These are phyloP conservation scores for Metschnikowia picachoensis DNA, from an alignment of 805 yeast genomes.

Conservation along the genomic window DNA sequence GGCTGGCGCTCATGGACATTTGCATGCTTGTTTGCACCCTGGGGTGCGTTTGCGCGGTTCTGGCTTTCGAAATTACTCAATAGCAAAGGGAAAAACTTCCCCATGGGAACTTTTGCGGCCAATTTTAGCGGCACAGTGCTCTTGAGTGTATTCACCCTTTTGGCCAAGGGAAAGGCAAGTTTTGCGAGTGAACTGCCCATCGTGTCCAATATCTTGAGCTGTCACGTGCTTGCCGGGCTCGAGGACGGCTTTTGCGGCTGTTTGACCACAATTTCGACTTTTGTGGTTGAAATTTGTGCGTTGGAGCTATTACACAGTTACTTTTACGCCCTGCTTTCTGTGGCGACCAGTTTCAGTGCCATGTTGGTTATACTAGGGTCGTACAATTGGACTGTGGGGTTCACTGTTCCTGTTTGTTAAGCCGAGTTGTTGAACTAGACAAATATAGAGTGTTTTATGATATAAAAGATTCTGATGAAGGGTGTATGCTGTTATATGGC, in stretches of 20 bases:
- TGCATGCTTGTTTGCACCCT: constrained; percentile 62
- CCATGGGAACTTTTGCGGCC: constrained; percentile 47
- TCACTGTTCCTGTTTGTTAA: constrained; percentile 19
- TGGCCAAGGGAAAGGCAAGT: constrained; percentile 41
- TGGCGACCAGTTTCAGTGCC: constrained; percentile 45
- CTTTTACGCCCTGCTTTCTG: constrained; percentile 47
- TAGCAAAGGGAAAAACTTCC: constrained; percentile 41
- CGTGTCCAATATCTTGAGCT: constrained; percentile 30
- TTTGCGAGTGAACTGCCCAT: constrained; percentile 20
- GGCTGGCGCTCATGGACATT: constrained; percentile 70
- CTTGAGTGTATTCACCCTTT: constrained; percentile 40
- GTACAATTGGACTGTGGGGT: constrained; percentile 64
- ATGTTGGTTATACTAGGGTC: constrained; percentile 64
- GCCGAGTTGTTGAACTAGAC: not conserved
- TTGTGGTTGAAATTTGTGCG: constrained; percentile 58
- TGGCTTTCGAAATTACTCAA: constrained; percentile 51
- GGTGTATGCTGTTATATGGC: too few relatives aligned
- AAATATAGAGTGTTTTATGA: too few relatives aligned
- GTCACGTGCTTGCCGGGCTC: constrained; percentile 53
- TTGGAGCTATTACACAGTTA: constrained; percentile 34
- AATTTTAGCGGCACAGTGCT: constrained; percentile 47
- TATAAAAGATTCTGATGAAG: too few relatives aligned
- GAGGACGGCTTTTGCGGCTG: constrained; percentile 69
- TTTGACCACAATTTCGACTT: constrained; percentile 73
- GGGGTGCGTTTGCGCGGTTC: constrained; percentile 62